These are phyloP conservation scores for Fusarium piperis DNA, from an alignment of 2,329 filamentous ascomycete species.

Conservation along the genomic window DNA sequence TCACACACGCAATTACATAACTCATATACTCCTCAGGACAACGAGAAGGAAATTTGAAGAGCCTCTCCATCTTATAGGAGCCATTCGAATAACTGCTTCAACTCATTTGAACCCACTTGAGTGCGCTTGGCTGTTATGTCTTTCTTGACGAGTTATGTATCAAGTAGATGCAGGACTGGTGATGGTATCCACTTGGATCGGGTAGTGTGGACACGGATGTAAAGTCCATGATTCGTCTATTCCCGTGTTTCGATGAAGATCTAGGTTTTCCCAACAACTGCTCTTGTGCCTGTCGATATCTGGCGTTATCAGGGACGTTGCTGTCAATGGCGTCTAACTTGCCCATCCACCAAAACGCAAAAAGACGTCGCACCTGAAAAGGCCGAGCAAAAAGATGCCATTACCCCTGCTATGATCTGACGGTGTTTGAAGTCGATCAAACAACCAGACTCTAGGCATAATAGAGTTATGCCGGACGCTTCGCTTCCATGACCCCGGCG, in stretches of 20 bases:
- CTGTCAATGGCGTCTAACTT: neutral
- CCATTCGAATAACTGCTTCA: neutral
- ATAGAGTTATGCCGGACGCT: neutral
- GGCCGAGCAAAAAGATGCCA: neutral
- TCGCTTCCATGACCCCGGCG: neutral
- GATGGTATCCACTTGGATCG: neutral
- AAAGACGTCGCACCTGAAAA: neutral
- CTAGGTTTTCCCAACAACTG: neutral
- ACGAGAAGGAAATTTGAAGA: neutral
- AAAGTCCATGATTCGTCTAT: conserved; percentile 1
- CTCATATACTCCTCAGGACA: neutral
- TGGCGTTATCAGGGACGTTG: neutral
- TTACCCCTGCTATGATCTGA: neutral
- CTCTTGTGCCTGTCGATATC: neutral
- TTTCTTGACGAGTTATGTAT: neutral
- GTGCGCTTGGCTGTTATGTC: neutral
- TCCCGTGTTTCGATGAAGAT: neutral
- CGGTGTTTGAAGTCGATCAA: neutral
- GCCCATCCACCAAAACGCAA: neutral
- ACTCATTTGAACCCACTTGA: neutral
- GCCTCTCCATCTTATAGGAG: neutral
- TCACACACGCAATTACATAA: neutral
- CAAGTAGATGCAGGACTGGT: neutral
- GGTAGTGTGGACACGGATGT: neutral
- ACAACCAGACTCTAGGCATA: neutral